phyloP scores from a whole-genome alignment of 805 yeast genomes.

The Saccharomycopsis sp. region DNA sequence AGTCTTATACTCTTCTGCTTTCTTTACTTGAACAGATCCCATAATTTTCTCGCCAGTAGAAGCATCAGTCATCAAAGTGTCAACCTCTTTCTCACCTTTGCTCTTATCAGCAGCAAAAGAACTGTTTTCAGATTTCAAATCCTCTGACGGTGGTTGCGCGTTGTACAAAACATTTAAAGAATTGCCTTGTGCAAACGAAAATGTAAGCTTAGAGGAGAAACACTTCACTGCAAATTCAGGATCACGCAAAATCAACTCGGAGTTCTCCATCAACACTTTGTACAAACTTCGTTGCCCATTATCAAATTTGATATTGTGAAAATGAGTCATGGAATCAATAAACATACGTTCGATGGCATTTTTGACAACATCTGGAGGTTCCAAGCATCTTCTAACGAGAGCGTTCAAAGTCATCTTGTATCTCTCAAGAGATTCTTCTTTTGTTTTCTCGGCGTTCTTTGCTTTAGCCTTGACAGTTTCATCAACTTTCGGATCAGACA shows the following conservation, averaged over 20 bases:
- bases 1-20: conserved; percentile 5
- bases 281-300: too few species aligned
- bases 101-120: too few species aligned
- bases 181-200: too few species aligned
- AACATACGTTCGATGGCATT: conserved; percentile 45
- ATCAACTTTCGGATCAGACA: not conserved
- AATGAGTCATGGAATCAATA: conserved; percentile 24
- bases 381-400: conserved; percentile 63
- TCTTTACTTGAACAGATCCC: not conserved
- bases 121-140: too few species aligned
- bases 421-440: conserved; percentile 16
- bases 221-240: too few species aligned
- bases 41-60: conserved; percentile 17
- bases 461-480: not conserved
- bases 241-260: too few species aligned
- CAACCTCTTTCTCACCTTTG: too few species aligned
- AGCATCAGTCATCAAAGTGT: conserved; percentile 23
- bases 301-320: too few species aligned
- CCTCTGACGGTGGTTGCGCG: too few species aligned
- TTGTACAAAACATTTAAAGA: too few species aligned
- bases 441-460: conserved; percentile 1
- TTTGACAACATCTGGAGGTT: conserved; percentile 42
- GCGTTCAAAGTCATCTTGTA: conserved; percentile 42
- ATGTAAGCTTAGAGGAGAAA: too few species aligned
- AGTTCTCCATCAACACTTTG: too few species aligned